Evolutionary conservation across 768 basidiomycete genomes (phyloP), one percentile per base, ranked within the genome.

Genomic region (Chalciporus sphaerocephalus): DNA sequence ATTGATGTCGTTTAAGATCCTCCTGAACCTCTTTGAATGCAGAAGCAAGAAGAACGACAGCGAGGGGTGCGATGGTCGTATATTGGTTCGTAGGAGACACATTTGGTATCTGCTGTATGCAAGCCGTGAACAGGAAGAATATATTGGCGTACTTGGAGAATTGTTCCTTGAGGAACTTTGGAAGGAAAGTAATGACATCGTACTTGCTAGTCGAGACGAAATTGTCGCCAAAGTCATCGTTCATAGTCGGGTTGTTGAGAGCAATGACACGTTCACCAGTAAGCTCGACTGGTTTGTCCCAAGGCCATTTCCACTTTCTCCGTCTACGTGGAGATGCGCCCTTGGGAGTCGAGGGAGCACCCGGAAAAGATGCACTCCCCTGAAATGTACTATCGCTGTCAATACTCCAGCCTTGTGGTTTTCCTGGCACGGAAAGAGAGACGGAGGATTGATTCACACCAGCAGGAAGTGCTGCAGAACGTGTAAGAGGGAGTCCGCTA

Each of bases 71-170:
- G 62, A 99, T 94, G 7, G 96, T 99, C 2, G 96, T 99, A 65
- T 89, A 99, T 47, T 70, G 74, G 59, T 96, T 93, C 3, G 95
- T 98, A 13, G 96, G 96, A 1, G 96, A 99, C 6, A 99, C 94
- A 56, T 83, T 90, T 13, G 96, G 96, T 54, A 99, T 93, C 71
- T 99, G 96, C 60, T 98, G 95, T 39, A 98, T 98, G 68, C 78
- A 85, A 16, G 92, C 92, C 23, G 95, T 97, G 73, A 99, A 98
- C 47, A 99, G 74, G 76, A 99, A 99, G 75, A 99, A 99, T 50
- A 98, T 42, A 63, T 99, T 98, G 55, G 96, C 95, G 64, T 97
- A 97, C 80, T 96, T 92, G 35, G 91, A 93, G 74, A 97, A 96
- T 80, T 97, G 93, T 64, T 95, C 93, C 42, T 79, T 78, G 48